Conservation (phyloP, 2,329 filamentous ascomycete species). For the Cordyceps javanica region DNA sequence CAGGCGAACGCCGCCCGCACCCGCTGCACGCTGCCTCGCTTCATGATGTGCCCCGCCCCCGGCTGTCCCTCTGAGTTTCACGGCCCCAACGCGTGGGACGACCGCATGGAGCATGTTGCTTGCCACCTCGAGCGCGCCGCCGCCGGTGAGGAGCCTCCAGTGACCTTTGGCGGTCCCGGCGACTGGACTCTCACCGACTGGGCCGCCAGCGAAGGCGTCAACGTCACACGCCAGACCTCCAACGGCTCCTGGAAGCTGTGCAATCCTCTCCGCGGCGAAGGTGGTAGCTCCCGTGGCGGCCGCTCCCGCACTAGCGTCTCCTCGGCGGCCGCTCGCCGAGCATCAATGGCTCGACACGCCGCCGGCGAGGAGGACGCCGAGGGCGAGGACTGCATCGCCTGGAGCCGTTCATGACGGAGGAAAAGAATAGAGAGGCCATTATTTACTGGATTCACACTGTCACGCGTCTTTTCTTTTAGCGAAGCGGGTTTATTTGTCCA, state of each 20-base stretch:
- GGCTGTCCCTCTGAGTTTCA: constrained; percentile 57
- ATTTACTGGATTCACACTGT: neutral
- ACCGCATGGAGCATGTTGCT: constrained; percentile 82
- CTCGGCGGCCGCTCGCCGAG: neutral
- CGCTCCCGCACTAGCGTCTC: constrained; percentile 5
- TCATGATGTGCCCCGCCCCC: constrained; percentile 54
- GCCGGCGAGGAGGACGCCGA: constrained; percentile 23
- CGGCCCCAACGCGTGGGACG: constrained; percentile 65
- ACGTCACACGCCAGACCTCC: constrained; percentile 26
- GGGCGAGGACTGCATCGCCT: constrained; percentile 20
- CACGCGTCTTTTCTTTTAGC: neutral
- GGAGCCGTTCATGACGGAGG: neutral
- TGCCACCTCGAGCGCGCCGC: constrained; percentile 60
- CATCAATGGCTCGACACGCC: neutral
- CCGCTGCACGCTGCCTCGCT: constrained; percentile 56
- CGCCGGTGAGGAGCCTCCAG: constrained; percentile 19
- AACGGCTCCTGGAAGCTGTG: constrained; percentile 29
- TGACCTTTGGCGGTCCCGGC: constrained; percentile 33
- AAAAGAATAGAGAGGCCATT: neutral
- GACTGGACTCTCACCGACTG: constrained; percentile 36
- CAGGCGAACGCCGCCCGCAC: constrained; percentile 52
- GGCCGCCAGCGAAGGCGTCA: constrained; percentile 31
- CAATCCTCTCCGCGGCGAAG: constrained; percentile 21
- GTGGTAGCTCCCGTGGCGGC: constrained; percentile 11
- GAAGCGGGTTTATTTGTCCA: constrained; percentile 5